Conservation (phyloP, 495 filamentous ascomycete genomes). For the Penicillium canariense region DNA sequence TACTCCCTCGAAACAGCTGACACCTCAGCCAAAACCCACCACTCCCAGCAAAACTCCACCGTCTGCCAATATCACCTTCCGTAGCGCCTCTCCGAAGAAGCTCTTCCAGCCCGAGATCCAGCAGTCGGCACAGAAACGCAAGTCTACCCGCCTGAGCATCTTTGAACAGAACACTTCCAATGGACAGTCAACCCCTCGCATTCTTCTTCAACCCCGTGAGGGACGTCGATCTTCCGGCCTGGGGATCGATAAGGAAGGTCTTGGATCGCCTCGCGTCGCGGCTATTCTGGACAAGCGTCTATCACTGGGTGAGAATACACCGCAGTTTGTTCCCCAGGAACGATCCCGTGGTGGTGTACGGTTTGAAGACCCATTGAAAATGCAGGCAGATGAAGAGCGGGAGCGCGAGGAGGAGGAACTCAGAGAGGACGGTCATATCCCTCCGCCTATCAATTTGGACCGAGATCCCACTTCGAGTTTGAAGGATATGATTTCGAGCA, state of each 20-base stretch:
- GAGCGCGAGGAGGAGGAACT: slow-evolving; percentile 64
- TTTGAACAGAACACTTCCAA: slow-evolving; percentile 58
- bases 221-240: slow-evolving; percentile 66
- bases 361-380: slow-evolving; percentile 63
- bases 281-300: slow-evolving; percentile 69
- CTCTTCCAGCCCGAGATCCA: slow-evolving; percentile 51
- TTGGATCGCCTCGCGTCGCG: slow-evolving; percentile 75
- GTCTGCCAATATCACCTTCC: slow-evolving; percentile 42
- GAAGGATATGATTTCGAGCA: slow-evolving; percentile 72
- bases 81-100: slow-evolving; percentile 54
- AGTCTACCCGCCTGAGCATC: slow-evolving; percentile 44
- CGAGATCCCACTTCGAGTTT: slow-evolving; percentile 61
- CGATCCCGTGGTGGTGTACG: slow-evolving; percentile 49
- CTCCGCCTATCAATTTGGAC: slow-evolving; percentile 52
- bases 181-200: slow-evolving; percentile 59
- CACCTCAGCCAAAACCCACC: slow-evolving; percentile 49
- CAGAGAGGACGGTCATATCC: slow-evolving; percentile 55
- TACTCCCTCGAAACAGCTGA: slow-evolving; percentile 51
- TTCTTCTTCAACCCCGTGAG: slow-evolving; percentile 63
- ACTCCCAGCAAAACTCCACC: slow-evolving; percentile 55
- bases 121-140: slow-evolving; percentile 36
- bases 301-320: slow-evolving; percentile 66
- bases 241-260: slow-evolving; percentile 69
- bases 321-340: slow-evolving; percentile 57
- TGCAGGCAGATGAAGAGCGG: slow-evolving; percentile 67